phyloP scores from a whole-genome alignment of 257 asterid genomes.

The Craterostigma plantagineum region DNA sequence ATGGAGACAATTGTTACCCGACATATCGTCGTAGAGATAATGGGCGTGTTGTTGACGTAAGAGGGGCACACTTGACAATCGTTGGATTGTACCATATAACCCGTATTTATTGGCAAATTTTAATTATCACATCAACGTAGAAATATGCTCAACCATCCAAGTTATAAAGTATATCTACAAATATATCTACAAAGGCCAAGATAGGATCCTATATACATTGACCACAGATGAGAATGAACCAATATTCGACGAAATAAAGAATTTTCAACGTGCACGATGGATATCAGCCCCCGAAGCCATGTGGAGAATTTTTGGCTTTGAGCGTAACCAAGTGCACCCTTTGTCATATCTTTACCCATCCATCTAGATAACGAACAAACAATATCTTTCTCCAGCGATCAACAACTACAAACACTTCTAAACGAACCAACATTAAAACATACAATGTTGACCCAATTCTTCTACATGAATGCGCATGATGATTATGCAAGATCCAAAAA shows the following conservation, averaged over 20 bases:
- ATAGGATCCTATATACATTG: neutral
- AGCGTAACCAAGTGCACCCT: neutral
- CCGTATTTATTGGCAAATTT: neutral
- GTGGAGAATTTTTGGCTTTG: too few relatives aligned
- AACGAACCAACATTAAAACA: too few relatives aligned
- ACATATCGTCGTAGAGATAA: too few relatives aligned
- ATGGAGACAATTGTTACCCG: too few relatives aligned
- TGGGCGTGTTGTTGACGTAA: too few relatives aligned
- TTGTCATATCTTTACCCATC: neutral
- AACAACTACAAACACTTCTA: too few relatives aligned
- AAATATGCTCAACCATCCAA: neutral
- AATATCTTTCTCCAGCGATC: too few relatives aligned
- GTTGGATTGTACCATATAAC: neutral
- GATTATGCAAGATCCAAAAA: neutral
- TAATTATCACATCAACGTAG: neutral
- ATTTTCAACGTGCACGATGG: neutral
- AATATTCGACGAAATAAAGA: constrained; percentile 1
- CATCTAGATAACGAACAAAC: neutral
- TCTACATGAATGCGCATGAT: neutral
- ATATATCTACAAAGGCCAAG: constrained; percentile 1
- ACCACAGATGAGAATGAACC: neutral
- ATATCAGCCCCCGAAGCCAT: neutral
- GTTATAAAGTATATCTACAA: constrained; percentile 1
- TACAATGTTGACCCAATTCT: neutral
- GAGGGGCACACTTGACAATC: neutral